A percentile compares a stretch with the other conserved stretches of the same genome.
These are phyloP conservation scores for Parathielavia appendiculata DNA, from an alignment of 495 filamentous ascomycete genomes.

Conservation along the genomic window DNA sequence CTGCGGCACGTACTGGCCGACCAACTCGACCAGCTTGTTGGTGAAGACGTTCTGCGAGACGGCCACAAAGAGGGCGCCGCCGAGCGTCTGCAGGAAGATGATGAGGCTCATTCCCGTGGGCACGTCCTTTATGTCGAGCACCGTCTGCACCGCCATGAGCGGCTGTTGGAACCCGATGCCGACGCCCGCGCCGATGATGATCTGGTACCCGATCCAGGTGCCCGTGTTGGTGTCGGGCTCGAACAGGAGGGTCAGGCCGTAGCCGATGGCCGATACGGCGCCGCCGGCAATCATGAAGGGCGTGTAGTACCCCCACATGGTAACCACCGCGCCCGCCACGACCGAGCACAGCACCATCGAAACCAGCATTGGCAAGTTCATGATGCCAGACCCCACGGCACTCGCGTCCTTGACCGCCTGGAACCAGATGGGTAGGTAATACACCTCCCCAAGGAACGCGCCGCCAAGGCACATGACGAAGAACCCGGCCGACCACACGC, in stretches of 20 bases:
- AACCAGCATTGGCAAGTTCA: slow-evolving; percentile 70
- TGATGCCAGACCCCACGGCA: slow-evolving; percentile 68
- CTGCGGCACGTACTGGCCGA: slow-evolving; percentile 48
- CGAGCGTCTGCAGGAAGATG: slow-evolving; percentile 67
- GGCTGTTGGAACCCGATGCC: slow-evolving; percentile 65
- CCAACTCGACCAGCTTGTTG: slow-evolving; percentile 58
- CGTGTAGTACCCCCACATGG: slow-evolving; percentile 66
- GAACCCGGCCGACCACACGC: slow-evolving; percentile 50
- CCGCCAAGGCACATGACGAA: slow-evolving; percentile 55
- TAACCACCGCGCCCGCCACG: slow-evolving; percentile 55
- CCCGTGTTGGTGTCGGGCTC: slow-evolving; percentile 46
- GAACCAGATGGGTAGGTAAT: slow-evolving; percentile 84
- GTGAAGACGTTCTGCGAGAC: slow-evolving; percentile 75
- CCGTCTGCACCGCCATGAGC: slow-evolving; percentile 64
- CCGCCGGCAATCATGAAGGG: slow-evolving; percentile 63
- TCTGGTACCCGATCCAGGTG: slow-evolving; percentile 75
- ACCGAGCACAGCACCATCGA: slow-evolving; percentile 57
- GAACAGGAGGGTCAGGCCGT: slow-evolving; percentile 64
- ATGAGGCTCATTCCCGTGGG: slow-evolving; percentile 62
- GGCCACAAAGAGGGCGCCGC: slow-evolving; percentile 67
- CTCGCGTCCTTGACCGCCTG: slow-evolving; percentile 70
- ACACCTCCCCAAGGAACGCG: slow-evolving; percentile 63
- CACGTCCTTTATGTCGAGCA: slow-evolving; percentile 55
- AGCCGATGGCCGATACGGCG: slow-evolving; percentile 58
- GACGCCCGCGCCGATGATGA: slow-evolving; percentile 62